Base-by-base conservation (phyloP, 75 land plant species). In the Gnetum montanum region DNA sequence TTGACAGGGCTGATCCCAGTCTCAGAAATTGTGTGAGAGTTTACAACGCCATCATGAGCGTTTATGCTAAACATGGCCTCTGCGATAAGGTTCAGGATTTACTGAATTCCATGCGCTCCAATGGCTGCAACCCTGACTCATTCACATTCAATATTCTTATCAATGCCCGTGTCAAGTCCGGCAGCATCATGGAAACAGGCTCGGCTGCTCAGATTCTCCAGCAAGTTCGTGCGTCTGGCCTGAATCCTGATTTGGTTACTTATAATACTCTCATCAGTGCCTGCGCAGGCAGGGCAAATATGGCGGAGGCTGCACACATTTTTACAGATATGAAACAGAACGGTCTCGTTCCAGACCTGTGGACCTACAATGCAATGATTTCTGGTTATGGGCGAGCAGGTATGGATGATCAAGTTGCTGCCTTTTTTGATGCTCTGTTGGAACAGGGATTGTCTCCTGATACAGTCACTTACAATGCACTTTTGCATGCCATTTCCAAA, bases 31-130 rank as follows among this genome's bases (percentile, higher is more conserved):
- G 75, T 26, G 86, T 89, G 27, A 86, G 89, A 51, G 98, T 94
- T 10, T 95, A 78, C 63, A 95, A 95, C 68, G 87, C 99, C 0
- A 83, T 95, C 85, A 80, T 95, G 96, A 87, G 99, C 3, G 96
- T 86, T 7, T 78, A 86, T 64, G 91, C 96, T 3, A 70, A 85
- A 49, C 73, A 69, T 67, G 96, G 99, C 22, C 43, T 62, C 30
- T 83, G 80, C 52, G 22, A 40, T 16, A 77, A 65, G 60, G 86
- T 86, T 6, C 73, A 78, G 43, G 67, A 78, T 27, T 56, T 95
- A 74, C 73, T 95, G 15, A 57, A 64, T 54, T 25, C 52, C n/a
- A 90, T 95, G 92, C 66, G 70, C 22, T 46, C 50, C 3, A 50
- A 69, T 28, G 82, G 86, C 6, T 81, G 85, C 40, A 76, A 78